Evolutionary conservation across 1,284 basidiomycete species (phyloP).

Genomic region (Tetrapyrgos nigripes): DNA sequence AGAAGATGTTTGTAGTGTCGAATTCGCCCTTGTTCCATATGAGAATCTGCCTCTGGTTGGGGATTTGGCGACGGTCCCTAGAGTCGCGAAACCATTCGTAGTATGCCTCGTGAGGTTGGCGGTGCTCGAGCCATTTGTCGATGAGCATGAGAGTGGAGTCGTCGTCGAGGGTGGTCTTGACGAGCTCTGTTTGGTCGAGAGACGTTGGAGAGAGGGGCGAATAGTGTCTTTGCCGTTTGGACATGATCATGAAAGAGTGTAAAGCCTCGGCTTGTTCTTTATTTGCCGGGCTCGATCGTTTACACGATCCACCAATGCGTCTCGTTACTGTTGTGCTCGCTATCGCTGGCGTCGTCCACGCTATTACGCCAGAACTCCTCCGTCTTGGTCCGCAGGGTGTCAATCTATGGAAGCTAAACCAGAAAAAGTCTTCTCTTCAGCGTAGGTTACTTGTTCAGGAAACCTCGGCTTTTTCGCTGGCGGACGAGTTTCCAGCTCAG

Average conservation of each 20-base stretch:
- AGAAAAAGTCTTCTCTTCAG: constrained; percentile 21
- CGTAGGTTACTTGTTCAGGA: constrained; percentile 33
- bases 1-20: constrained; percentile 77
- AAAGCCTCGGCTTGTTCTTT: background rate
- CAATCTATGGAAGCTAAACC: constrained; percentile 51
- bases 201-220: constrained; percentile 69
- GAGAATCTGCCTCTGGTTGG: constrained; percentile 57
- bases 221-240: constrained; percentile 54
- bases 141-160: constrained; percentile 76
- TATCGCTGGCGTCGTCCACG: constrained; percentile 2
- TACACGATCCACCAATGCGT: too few species aligned
- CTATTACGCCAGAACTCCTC: background rate
- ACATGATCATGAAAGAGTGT: constrained; percentile 35
- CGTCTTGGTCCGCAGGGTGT: constrained; percentile 52
- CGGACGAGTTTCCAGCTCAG: constrained; percentile 54
- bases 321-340: background rate
- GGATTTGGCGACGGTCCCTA: constrained; percentile 63
- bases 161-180: constrained; percentile 75
- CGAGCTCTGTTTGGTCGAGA: constrained; percentile 74
- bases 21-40: constrained; percentile 81
- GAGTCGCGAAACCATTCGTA: constrained; percentile 76
- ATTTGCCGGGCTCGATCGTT: too few species aligned
- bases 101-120: constrained; percentile 64
- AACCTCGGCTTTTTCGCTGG: constrained; percentile 15
- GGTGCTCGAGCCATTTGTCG: constrained; percentile 81